Conservation (phyloP, 1,284 basidiomycete genomes). For the Leccinum solheimii region DNA sequence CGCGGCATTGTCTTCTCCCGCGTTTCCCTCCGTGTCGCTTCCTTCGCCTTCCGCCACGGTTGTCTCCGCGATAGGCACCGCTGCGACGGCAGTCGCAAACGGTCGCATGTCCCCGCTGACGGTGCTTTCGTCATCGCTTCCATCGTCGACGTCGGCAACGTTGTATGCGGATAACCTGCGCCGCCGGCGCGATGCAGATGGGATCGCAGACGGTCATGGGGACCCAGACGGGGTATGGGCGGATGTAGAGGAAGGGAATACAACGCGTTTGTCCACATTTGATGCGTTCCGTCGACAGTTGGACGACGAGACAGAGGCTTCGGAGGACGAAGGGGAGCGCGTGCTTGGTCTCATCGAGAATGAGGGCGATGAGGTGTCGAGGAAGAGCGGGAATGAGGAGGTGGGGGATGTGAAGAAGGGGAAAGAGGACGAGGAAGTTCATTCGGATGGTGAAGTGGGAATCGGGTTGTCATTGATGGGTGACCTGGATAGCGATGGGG, state of each 20-base stretch:
- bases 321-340: constrained; percentile 9
- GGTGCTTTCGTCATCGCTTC: constrained; percentile 15
- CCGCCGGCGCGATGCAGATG: background rate
- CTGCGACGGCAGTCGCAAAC: constrained; percentile 18
- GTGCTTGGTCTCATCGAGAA: background rate
- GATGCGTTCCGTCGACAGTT: constrained; percentile 27
- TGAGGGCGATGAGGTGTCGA: no score
- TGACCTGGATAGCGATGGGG: constrained; percentile 40
- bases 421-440: constrained; percentile 18
- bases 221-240: constrained; percentile 2
- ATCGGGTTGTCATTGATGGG: constrained; percentile 69
- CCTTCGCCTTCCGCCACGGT: constrained; percentile 4
- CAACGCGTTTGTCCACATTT: constrained; percentile 29
- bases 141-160: background rate
- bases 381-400: background rate
- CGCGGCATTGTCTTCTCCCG: constrained; percentile 13
- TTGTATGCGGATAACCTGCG: background rate
- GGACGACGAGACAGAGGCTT: constrained; percentile 13
- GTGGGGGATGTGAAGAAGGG: background rate
- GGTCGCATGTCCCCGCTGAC: constrained; percentile 22
- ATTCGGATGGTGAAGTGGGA: constrained; percentile 60
- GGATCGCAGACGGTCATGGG: background rate
- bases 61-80: background rate
- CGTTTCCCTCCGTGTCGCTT: background rate
- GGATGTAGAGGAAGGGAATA: constrained; percentile 19